phyloP scores from a whole-genome alignment of 164 flowering plant species.

The Berberis vulgaris region DNA sequence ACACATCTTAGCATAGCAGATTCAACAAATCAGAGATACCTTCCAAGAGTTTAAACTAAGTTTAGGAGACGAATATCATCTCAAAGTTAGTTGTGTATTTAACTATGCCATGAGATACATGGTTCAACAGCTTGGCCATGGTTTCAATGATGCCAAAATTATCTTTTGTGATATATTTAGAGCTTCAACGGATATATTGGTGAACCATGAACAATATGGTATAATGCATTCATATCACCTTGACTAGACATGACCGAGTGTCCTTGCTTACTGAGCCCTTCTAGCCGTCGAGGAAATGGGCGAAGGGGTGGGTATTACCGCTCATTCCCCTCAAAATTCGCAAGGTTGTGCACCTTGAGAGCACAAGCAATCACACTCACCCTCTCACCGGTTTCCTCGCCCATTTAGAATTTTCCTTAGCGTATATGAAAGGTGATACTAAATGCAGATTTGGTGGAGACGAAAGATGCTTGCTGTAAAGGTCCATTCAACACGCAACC shows the following conservation, averaged over 20 bases:
- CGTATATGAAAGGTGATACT: neutral
- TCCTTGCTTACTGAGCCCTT: neutral
- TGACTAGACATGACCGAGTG: neutral
- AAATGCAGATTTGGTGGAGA: constrained; percentile 49
- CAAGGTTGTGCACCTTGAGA: too few relatives aligned
- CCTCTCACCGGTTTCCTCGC: too few relatives aligned
- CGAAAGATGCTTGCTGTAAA: constrained; percentile 85
- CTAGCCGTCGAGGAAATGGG: too few relatives aligned
- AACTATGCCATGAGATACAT: constrained; percentile 70
- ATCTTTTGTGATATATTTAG: constrained; percentile 68
- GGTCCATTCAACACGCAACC: constrained; percentile 63
- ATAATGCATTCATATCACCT: constrained; percentile 9
- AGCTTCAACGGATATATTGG: constrained; percentile 72
- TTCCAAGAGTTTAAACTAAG: constrained; percentile 49
- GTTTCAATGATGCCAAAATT: constrained; percentile 48
- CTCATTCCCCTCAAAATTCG: too few relatives aligned
- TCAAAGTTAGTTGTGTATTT: constrained; percentile 63
- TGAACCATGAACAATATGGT: constrained; percentile 59
- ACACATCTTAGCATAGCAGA: constrained; percentile 65
- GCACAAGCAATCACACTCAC: too few relatives aligned
- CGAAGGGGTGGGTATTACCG: too few relatives aligned
- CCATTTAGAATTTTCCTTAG: neutral
- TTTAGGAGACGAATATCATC: constrained; percentile 53
- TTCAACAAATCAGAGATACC: constrained; percentile 76
- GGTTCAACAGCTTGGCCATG: constrained; percentile 43